These are phyloP conservation scores for Sugiyamaella qingdaonensis DNA, from an alignment of 805 yeast species.

Conservation along the genomic window DNA sequence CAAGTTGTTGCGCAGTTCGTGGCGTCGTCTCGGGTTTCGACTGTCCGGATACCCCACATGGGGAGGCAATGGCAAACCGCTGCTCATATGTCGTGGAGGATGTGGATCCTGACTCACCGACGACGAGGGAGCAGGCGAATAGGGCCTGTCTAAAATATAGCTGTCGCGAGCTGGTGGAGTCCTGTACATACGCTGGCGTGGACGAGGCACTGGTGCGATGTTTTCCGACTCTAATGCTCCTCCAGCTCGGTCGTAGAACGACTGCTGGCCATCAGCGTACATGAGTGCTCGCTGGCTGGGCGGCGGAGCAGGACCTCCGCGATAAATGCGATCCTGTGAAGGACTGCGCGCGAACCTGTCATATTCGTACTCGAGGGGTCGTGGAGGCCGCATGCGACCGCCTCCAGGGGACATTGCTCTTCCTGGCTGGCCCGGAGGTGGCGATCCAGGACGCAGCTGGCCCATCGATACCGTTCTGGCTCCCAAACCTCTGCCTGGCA, in stretches of 20 bases:
- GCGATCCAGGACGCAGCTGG: neutral
- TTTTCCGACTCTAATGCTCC: neutral
- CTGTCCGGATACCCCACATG: slow-evolving; percentile 3
- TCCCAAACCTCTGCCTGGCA: neutral
- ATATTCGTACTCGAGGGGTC: neutral
- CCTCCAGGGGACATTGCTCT: neutral
- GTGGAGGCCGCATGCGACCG: neutral
- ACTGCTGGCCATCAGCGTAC: neutral
- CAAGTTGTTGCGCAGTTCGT: slow-evolving; percentile 14
- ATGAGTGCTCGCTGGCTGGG: neutral
- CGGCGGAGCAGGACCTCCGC: neutral
- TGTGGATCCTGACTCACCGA: slow-evolving; percentile 11
- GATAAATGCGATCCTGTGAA: neutral
- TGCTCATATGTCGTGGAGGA: slow-evolving; percentile 7
- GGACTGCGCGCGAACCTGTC: neutral
- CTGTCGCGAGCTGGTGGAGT: slow-evolving; percentile 4
- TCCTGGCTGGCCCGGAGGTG: neutral
- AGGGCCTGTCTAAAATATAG: slow-evolving; percentile 8
- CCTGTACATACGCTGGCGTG: slow-evolving; percentile 2
- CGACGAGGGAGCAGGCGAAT: slow-evolving; percentile 9
- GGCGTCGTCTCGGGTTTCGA: neutral
- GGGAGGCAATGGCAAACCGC: neutral
- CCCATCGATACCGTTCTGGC: neutral
- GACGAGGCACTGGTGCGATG: neutral
- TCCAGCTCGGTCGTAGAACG: neutral